Conservation (phyloP, 1,284 basidiomycete species). For the Ustilago hordei region DNA sequence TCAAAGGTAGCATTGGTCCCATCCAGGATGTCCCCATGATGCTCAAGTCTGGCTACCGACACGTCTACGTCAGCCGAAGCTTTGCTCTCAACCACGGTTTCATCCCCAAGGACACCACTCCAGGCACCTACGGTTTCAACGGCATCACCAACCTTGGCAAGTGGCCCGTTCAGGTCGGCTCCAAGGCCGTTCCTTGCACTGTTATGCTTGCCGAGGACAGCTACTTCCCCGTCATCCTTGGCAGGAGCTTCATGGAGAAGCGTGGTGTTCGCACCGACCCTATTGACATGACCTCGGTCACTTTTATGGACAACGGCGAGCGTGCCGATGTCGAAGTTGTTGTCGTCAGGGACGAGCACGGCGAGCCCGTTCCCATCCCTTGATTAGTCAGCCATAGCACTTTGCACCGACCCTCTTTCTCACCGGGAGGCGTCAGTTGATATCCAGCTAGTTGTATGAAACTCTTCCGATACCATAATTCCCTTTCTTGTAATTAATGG, state of each 20-base stretch:
- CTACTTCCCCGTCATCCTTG: constrained; percentile 95
- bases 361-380: constrained; percentile 67
- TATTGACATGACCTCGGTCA: constrained; percentile 82
- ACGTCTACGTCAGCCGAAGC: constrained; percentile 93
- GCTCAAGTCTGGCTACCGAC: constrained; percentile 92
- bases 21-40: constrained; percentile 80
- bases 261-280: constrained; percentile 77
- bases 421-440: background rate
- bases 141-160: constrained; percentile 75
- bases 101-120: constrained; percentile 82
- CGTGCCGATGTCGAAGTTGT: constrained; percentile 71
- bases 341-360: constrained; percentile 68
- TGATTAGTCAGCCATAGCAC: constrained; percentile 16
- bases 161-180: constrained; percentile 72
- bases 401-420: background rate
- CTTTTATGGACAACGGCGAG: constrained; percentile 95
- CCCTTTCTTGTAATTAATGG: constrained; percentile 29
- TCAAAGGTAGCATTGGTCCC: constrained; percentile 89
- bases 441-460: background rate
- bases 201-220: constrained; percentile 86
- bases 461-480: constrained; percentile 29
- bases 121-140: constrained; percentile 79
- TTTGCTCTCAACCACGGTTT: constrained; percentile 91
- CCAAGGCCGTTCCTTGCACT: constrained; percentile 72
- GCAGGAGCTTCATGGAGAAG: constrained; percentile 91